These are phyloP conservation scores for Collybia mongolica DNA, from an alignment of 768 basidiomycete genomes.

Conservation along the genomic window DNA sequence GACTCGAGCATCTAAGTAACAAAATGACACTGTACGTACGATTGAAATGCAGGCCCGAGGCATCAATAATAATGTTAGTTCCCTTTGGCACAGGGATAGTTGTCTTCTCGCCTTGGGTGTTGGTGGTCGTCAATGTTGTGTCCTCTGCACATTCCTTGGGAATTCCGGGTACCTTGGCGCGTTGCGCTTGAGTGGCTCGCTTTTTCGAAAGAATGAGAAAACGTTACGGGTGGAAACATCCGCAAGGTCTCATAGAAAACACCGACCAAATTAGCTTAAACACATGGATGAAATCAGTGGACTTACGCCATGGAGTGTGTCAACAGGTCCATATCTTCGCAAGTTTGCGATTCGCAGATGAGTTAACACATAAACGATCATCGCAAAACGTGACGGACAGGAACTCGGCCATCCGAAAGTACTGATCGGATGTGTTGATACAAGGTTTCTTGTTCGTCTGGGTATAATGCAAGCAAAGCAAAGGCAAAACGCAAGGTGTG, in stretches of 20 bases:
- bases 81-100: conserved; percentile 43
- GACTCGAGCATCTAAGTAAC: background rate
- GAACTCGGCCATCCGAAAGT: conserved; percentile 26
- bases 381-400: conserved; percentile 19
- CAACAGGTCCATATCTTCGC: conserved; percentile 38
- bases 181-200: background rate
- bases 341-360: conserved; percentile 22
- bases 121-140: conserved; percentile 33
- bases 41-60: conserved; percentile 47
- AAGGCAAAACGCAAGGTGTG: conserved; percentile 37
- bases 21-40: conserved; percentile 35
- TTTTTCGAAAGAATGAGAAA: background rate
- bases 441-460: conserved; percentile 41
- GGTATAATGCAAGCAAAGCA: conserved; percentile 40
- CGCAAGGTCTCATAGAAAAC: conserved; percentile 51
- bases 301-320: conserved; percentile 38
- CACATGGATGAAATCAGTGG: background rate
- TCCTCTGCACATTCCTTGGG: conserved; percentile 49
- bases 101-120: conserved; percentile 34
- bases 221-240: conserved; percentile 43
- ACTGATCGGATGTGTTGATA: conserved; percentile 33
- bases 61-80: conserved; percentile 31
- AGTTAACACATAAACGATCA: background rate
- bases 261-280: conserved; percentile 18
- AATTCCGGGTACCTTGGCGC: conserved; percentile 31